Base-by-base conservation (phyloP, 176 grass and related monocot genomes). In the Carex littledalei region DNA sequence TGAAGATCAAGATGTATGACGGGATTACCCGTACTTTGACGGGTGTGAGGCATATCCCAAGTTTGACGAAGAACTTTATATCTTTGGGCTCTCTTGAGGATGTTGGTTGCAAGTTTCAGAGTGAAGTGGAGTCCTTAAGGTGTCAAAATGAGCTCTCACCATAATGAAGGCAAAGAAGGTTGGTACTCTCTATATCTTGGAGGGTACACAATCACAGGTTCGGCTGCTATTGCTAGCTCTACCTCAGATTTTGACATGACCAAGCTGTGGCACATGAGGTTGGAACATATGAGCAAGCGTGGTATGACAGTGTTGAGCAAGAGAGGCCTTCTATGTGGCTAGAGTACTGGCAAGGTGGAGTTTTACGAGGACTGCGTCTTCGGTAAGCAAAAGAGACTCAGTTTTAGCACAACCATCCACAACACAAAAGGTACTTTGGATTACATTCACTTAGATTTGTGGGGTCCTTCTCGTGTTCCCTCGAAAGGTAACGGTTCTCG, bases 1-100 rank as follows among this genome's bases (percentile, higher is more conserved):
- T 83, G 17, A 10, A 66, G 5, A 82, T 89, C 6, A 81, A 67
- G 67, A 83, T 82, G 8, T 17, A 16, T 78, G 67, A 89, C 35
- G 17, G 78, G 0, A 39, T 78, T 0, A 45, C 59, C 2, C 49
- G 47, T 16, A 78, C 45, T 3, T 78, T 86, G 6, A 50, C 26
- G 32, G 5, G 81, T 37, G 35, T 37, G 35, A 37, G 35, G 35
- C 35, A 37, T 37, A 37, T 37, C 35, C 35, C 35, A 1, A 3
- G 1, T 37, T 37, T 37, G 35, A 37, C 2, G 35, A 37, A 37
- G 35, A 37, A 37, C 35, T 37, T 37, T 0, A 37, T 37, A 0
- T 3, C 35, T 9, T 67, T 88, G 14, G 70, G 75, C 29, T 34
- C 53, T 18, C 63, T 88, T 62, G 52, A 88, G 3, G 18, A 52